Conservation (phyloP, 2,329 filamentous ascomycete species). For the Drechslerella coelobrocha region DNA sequence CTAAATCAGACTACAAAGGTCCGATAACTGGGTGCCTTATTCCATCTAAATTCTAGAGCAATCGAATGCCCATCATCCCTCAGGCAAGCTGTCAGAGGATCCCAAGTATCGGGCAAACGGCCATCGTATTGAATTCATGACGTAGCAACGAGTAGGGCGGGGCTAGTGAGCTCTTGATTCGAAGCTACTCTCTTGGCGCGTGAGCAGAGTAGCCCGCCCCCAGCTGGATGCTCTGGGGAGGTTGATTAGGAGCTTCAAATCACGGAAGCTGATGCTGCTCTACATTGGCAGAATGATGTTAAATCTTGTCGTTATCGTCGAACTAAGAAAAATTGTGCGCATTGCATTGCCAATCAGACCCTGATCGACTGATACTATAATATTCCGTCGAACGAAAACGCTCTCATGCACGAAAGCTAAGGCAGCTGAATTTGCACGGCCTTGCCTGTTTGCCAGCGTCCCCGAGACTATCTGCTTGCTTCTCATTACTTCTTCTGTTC, state of each 20-base stretch:
- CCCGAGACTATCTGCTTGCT: no score
- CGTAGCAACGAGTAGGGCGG: conserved; percentile 36
- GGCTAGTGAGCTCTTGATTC: conserved; percentile 36
- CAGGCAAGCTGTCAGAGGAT: conserved; percentile 21
- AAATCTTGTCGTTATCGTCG: conserved; percentile 5
- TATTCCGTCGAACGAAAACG: conserved; percentile 24
- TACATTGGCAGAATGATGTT: no score
- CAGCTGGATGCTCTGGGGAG: conserved; percentile 38
- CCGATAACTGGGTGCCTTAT: conserved; percentile 42
- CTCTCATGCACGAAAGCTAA: conserved; percentile 22
- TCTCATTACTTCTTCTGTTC: no score
- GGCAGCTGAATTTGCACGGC: conserved; percentile 28
- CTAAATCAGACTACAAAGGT: conserved; percentile 50
- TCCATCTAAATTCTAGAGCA: conserved; percentile 50
- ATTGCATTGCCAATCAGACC: conserved; percentile 44
- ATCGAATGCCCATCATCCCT: conserved; percentile 36
- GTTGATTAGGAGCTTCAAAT: background rate
- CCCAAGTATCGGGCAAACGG: conserved; percentile 21
- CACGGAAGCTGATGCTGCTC: background rate
- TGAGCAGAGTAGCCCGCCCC: conserved; percentile 25
- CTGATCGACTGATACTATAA: conserved; percentile 22
- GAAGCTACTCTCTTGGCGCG: conserved; percentile 43
- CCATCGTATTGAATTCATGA: conserved; percentile 37
- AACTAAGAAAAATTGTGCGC: conserved; percentile 18
- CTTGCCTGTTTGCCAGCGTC: background rate